phyloP scores from a whole-genome alignment of 169 alveolate species.

The Cryptosporidium sp. region DNA sequence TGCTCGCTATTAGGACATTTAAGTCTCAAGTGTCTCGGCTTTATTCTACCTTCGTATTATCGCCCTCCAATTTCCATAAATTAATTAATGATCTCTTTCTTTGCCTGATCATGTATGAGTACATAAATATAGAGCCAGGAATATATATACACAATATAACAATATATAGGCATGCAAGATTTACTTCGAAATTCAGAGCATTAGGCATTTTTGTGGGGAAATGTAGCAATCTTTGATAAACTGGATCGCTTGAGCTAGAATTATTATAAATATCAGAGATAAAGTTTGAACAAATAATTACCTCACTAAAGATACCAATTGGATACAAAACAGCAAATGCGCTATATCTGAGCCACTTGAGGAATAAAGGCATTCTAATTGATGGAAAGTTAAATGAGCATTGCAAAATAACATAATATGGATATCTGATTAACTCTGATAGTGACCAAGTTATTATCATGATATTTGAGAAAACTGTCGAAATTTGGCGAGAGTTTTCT shows the following conservation, averaged over 20 bases:
- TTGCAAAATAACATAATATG: constrained; percentile 67
- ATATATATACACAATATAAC: constrained; percentile 76
- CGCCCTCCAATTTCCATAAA: constrained; percentile 64
- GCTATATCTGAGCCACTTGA: constrained; percentile 81
- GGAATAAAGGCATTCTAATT: constrained; percentile 76
- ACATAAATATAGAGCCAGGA: constrained; percentile 81
- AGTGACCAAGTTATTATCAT: constrained; percentile 75
- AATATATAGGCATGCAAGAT: constrained; percentile 76
- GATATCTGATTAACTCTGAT: constrained; percentile 74
- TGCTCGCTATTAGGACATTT: background rate
- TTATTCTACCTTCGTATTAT: constrained; percentile 44
- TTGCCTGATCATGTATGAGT: constrained; percentile 79
- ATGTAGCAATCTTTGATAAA: constrained; percentile 64
- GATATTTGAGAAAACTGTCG: constrained; percentile 54
- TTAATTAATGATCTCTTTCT: constrained; percentile 77
- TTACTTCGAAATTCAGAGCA: constrained; percentile 78
- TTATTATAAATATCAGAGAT: constrained; percentile 37
- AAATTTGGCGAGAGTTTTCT: constrained; percentile 31
- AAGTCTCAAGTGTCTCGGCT: background rate
- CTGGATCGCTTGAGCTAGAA: constrained; percentile 13
- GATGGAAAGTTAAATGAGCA: constrained; percentile 16
- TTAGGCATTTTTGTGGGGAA: constrained; percentile 83
- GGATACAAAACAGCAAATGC: constrained; percentile 81
- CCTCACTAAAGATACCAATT: constrained; percentile 80
- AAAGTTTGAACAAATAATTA: constrained; percentile 53